phyloP scores from a whole-genome alignment of 345 rosid species.

The Corchorus capsularis region DNA sequence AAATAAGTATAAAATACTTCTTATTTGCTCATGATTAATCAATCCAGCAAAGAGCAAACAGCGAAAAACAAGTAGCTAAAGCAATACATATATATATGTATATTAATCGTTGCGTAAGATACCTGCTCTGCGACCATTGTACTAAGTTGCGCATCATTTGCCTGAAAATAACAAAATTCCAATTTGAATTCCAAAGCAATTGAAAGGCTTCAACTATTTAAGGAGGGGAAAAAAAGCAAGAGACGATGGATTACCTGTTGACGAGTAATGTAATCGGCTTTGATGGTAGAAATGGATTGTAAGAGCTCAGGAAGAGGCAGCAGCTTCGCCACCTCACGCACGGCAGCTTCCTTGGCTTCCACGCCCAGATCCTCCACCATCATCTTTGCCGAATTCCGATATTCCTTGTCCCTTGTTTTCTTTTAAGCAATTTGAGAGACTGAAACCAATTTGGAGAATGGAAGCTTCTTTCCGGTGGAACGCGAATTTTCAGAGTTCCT shows the following conservation, averaged over 20 bases:
- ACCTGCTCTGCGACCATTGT: constrained; percentile 99
- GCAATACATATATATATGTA: background rate
- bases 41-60: background rate
- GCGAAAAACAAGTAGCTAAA: background rate
- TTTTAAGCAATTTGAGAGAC: background rate
- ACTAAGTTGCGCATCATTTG: constrained; percentile 98
- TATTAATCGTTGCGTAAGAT: background rate
- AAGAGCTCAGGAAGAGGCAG: constrained; percentile 87
- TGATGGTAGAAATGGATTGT: constrained; percentile 77
- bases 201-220: background rate
- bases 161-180: constrained; percentile 39
- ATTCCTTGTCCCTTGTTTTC: background rate
- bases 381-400: constrained; percentile 33
- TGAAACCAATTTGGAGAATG: background rate
- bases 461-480: background rate
- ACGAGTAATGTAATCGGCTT: constrained; percentile 92
- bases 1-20: background rate
- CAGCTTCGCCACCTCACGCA: constrained; percentile 96
- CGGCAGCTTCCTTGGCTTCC: constrained; percentile 98
- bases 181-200: background rate
- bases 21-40: background rate
- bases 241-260: constrained; percentile 61
- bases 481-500: background rate
- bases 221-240: background rate
- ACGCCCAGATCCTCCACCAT: constrained; percentile 96